A percentile compares a stretch with the other conserved stretches of the same genome.
These are phyloP conservation scores for Saccharomycopsis capsularis DNA, from an alignment of 805 yeast genomes.

Conservation along the genomic window DNA sequence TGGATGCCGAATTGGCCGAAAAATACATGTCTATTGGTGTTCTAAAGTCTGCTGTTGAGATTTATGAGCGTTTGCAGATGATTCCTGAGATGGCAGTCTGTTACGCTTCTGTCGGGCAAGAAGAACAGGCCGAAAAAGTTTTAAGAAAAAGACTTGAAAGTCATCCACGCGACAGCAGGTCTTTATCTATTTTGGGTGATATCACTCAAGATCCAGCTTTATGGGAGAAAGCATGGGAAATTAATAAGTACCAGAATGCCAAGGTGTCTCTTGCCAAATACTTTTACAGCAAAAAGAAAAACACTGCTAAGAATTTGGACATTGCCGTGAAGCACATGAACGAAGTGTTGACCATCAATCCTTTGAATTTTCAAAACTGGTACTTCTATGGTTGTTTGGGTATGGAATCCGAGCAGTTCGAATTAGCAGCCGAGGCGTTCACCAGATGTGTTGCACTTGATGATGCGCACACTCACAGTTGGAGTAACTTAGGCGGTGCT, in stretches of 20 bases:
- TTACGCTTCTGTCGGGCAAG: constrained; percentile 78
- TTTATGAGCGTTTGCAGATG: constrained; percentile 72
- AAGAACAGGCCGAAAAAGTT: constrained; percentile 54
- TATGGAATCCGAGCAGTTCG: constrained; percentile 61
- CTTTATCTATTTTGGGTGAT: constrained; percentile 80
- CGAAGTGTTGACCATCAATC: constrained; percentile 67
- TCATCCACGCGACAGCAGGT: constrained; percentile 74
- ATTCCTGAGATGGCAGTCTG: constrained; percentile 84
- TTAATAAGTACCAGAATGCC: constrained; percentile 77
- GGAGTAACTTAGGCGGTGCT: constrained; percentile 90
- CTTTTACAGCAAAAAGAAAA: constrained; percentile 58
- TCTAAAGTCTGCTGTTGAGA: constrained; percentile 78
- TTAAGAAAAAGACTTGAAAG: constrained; percentile 45
- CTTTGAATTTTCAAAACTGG: constrained; percentile 78
- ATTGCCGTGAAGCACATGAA: constrained; percentile 61
- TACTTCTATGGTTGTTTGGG: constrained; percentile 89
- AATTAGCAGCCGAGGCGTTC: constrained; percentile 84
- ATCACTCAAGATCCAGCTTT: constrained; percentile 63
- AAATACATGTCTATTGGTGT: constrained; percentile 81
- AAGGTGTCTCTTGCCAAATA: constrained; percentile 74
- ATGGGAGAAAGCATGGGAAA: constrained; percentile 86
- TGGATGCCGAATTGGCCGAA: constrained; percentile 80
- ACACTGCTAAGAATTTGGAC: constrained; percentile 44
- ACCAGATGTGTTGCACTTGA: constrained; percentile 84
- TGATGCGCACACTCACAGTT: constrained; percentile 70